phyloP scores from a whole-genome alignment of 352 stramenopile species.

The Globisporangium canariense region DNA sequence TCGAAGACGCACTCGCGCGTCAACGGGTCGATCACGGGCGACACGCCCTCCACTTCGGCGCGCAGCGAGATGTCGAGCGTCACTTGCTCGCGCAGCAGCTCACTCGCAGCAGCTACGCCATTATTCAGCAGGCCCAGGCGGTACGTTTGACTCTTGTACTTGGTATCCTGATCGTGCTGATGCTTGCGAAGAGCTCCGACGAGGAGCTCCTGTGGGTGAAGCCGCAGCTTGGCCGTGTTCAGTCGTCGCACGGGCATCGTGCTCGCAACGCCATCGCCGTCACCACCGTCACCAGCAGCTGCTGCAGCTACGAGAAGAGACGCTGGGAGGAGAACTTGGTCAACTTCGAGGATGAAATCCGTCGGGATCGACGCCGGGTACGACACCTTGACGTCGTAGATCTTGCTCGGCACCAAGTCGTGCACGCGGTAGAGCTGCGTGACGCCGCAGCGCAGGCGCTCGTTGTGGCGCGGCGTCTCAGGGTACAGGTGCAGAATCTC shows the following conservation, averaged over 20 bases:
- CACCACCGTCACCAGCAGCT: constrained; percentile 1
- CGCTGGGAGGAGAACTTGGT: constrained; percentile 27
- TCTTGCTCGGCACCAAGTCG: constrained; percentile 32
- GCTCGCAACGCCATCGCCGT: constrained; percentile 5
- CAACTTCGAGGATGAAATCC: constrained; percentile 43
- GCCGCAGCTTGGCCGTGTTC: constrained; percentile 68
- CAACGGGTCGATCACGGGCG: constrained; percentile 26
- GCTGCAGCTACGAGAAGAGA: constrained; percentile 5
- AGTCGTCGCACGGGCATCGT: constrained; percentile 32
- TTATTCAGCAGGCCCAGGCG: constrained; percentile 23
- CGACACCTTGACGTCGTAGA: constrained; percentile 82
- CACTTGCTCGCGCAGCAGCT: constrained; percentile 1
- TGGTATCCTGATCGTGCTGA: constrained; percentile 11
- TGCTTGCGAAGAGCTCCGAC: constrained; percentile 20
- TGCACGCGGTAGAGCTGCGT: constrained; percentile 53
- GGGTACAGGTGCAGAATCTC: constrained; percentile 34
- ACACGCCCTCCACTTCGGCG: constrained; percentile 50
- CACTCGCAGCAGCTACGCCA: background rate
- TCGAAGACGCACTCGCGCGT: constrained; percentile 60
- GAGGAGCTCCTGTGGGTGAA: constrained; percentile 43
- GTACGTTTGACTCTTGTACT: constrained; percentile 15
- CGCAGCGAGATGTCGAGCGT: constrained; percentile 46
- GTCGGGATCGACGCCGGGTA: constrained; percentile 61
- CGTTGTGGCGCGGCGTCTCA: constrained; percentile 31
- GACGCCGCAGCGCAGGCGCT: constrained; percentile 41